phyloP scores from a whole-genome alignment of 352 stramenopile species.

The Phytophthora pistaciae region DNA sequence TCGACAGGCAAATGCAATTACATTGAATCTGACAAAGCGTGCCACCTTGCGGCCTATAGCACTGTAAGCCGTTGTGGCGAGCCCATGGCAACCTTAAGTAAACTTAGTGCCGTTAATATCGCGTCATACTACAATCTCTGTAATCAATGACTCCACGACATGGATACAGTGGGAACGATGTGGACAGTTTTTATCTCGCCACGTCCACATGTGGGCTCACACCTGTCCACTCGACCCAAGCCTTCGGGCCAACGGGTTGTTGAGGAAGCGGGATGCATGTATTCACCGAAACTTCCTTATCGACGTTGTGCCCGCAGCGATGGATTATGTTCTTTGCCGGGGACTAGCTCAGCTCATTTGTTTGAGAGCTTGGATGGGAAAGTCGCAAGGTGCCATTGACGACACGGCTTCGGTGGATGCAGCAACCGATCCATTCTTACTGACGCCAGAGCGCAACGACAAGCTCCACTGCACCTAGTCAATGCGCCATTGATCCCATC shows the following conservation, averaged over 20 bases:
- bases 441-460: too few relatives aligned
- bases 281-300: slow-evolving; percentile 3
- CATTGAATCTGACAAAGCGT: too few relatives aligned
- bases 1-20: too few relatives aligned
- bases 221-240: too few relatives aligned
- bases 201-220: too few relatives aligned
- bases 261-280: slow-evolving; percentile 1
- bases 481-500: too few relatives aligned
- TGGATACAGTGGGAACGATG: not conserved
- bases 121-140: too few relatives aligned
- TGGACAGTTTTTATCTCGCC: not conserved
- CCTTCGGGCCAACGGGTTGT: not conserved
- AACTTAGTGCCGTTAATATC: too few relatives aligned
- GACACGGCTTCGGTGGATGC: not conserved
- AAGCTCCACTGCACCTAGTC: too few relatives aligned
- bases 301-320: not conserved
- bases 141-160: not conserved
- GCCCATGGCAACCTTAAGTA: too few relatives aligned
- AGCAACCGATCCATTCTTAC: not conserved
- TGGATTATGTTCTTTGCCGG: not conserved
- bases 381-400: not conserved
- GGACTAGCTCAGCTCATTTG: not conserved
- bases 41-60: too few relatives aligned
- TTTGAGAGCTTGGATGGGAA: not conserved
- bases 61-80: too few relatives aligned